Percentiles rank a stretch among this genome's conserved stretches.
Conservation (phyloP, 164 flowering plant genomes). For the Sextonia rubra region DNA sequence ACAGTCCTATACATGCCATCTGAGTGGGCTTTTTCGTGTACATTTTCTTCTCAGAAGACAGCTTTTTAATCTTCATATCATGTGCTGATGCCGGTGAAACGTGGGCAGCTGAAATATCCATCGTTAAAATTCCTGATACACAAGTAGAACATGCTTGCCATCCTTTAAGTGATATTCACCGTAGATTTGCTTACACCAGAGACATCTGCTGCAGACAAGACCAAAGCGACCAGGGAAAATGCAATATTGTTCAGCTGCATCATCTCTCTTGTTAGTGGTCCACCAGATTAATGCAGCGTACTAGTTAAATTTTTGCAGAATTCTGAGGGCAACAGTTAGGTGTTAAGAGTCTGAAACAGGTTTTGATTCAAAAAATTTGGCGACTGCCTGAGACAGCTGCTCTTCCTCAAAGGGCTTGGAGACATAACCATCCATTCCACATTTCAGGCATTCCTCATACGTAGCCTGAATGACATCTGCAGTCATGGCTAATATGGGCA, state of each 20-base stretch:
- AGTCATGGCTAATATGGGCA: slow-evolving; percentile 93
- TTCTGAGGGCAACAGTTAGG: background rate
- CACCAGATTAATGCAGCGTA: no score
- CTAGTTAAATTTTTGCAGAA: no score
- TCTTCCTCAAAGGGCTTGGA: slow-evolving; percentile 92
- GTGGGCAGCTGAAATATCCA: no score
- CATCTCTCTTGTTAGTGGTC: no score
- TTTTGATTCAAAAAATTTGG: slow-evolving; percentile 62
- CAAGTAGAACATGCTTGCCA: background rate
- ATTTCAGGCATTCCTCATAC: slow-evolving; percentile 62
- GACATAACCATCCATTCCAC: slow-evolving; percentile 95
- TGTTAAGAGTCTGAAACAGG: slow-evolving; percentile 19
- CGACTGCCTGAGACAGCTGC: slow-evolving; percentile 72
- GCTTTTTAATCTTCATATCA: no score
- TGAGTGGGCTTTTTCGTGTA: background rate
- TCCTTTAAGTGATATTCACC: background rate
- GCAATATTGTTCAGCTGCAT: no score
- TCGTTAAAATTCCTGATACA: no score
- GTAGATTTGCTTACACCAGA: no score
- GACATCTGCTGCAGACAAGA: no score
- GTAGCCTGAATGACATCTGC: slow-evolving; percentile 96
- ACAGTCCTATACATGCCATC: background rate
- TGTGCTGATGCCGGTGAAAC: no score
- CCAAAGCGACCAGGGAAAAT: background rate
- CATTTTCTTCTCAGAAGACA: background rate